Evolutionary conservation across 148 eudicot genomes (phyloP).

Genomic region (Gaultheria prostrata): DNA sequence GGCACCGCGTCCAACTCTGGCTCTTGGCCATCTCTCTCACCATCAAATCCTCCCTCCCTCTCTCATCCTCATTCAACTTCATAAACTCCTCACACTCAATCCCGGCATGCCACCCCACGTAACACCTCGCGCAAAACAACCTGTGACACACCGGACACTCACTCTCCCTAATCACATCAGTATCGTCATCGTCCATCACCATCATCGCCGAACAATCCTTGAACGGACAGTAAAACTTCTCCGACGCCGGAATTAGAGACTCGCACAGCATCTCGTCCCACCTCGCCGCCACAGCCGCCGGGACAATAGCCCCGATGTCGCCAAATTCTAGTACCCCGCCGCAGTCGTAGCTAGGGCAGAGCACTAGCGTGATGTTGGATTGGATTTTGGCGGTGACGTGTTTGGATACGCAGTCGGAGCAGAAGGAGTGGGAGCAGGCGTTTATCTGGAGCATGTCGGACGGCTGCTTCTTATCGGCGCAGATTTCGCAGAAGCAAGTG

Average conservation of each 20-base stretch:
- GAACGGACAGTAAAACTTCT: slow-evolving; percentile 54
- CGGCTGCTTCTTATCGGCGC: slow-evolving; percentile 45
- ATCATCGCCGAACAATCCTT: slow-evolving; percentile 52
- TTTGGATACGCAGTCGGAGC: slow-evolving; percentile 38
- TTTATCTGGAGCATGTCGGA: slow-evolving; percentile 31
- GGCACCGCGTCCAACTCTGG: slow-evolving; percentile 55
- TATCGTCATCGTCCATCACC: slow-evolving; percentile 25
- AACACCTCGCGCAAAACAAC: slow-evolving; percentile 57
- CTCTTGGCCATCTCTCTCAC: slow-evolving; percentile 55
- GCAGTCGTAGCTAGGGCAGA: slow-evolving; percentile 41
- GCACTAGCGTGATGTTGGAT: slow-evolving; percentile 16
- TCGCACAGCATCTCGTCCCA: slow-evolving; percentile 50
- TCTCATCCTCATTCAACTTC: slow-evolving; percentile 33
- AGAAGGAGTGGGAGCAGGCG: slow-evolving; percentile 45
- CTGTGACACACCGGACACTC: slow-evolving; percentile 55
- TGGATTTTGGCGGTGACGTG: slow-evolving; percentile 38
- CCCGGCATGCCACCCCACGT: slow-evolving; percentile 58
- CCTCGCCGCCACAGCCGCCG: slow-evolving; percentile 26
- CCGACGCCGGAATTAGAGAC: slow-evolving; percentile 27
- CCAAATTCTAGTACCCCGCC: slow-evolving; percentile 22
- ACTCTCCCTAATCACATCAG: slow-evolving; percentile 11
- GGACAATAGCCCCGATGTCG: slow-evolving; percentile 25
- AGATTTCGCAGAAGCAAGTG: slow-evolving; percentile 43
- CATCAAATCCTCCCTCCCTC: slow-evolving; percentile 47
- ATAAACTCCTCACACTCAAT: slow-evolving; percentile 46